Conservation (phyloP, 495 filamentous ascomycete species). For the Glonium stellatum region DNA sequence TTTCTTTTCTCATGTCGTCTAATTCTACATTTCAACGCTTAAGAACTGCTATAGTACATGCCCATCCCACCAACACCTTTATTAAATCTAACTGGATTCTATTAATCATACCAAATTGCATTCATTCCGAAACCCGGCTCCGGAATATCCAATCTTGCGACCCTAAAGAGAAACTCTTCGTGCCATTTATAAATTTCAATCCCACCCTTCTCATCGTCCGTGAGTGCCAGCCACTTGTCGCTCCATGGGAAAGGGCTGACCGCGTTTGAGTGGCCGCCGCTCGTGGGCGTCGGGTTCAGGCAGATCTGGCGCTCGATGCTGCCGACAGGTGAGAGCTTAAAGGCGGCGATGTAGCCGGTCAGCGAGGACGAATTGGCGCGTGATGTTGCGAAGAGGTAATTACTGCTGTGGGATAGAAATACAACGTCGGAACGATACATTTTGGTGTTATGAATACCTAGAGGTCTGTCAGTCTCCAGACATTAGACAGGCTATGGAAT, state of each 20-base stretch:
- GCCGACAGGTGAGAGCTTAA: constrained; percentile 61
- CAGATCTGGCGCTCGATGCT: constrained; percentile 69
- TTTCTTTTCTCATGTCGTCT: too few species aligned
- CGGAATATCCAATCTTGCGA: constrained; percentile 64
- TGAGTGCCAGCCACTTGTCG: constrained; percentile 78
- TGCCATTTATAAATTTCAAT: constrained; percentile 80
- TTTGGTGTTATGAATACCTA: constrained; percentile 33
- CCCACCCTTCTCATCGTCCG: constrained; percentile 76
- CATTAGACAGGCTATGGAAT: constrained; percentile 7
- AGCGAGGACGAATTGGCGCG: constrained; percentile 66
- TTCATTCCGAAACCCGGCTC: constrained; percentile 87
- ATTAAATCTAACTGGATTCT: background rate
- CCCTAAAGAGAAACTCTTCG: constrained; percentile 68
- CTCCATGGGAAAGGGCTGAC: constrained; percentile 72
- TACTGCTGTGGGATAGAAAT: constrained; percentile 55
- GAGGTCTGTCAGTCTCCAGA: constrained; percentile 2
- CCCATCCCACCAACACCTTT: background rate
- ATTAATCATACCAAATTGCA: constrained; percentile 79
- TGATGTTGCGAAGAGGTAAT: constrained; percentile 74
- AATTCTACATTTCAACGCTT: too few species aligned
- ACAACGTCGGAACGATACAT: constrained; percentile 74
- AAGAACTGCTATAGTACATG: background rate
- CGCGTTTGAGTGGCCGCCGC: constrained; percentile 78
- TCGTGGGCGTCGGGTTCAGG: constrained; percentile 75
- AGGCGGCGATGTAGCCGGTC: constrained; percentile 74